Evolutionary conservation across 225 moss, liverwort and hornwort species (phyloP), one percentile per base, ranked within the genome.

Genomic region (Antitrichia curtipendula): DNA sequence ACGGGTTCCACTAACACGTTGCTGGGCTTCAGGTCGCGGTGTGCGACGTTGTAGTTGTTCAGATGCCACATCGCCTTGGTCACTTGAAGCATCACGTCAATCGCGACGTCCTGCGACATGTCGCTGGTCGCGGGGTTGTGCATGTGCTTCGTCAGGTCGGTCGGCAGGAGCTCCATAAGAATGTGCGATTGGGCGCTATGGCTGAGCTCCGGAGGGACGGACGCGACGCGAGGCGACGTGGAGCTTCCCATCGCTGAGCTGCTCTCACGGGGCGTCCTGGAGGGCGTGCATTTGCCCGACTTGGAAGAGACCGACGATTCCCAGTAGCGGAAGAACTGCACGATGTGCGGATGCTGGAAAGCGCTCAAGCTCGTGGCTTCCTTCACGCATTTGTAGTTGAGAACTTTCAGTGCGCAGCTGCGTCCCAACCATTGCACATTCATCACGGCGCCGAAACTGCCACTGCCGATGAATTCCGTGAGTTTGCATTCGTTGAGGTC

Each of bases 21-120:
- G 16, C 6, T 65, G 0, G 93, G 92, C 27, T 92, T 93, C 84
- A 93, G 31, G 31, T 91, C 93, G 0, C 93, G 62, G 41, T 93
- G 93, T 8, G 90, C 88, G 22, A 92, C 86, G 15, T 81, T 45
- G 20, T 7, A 62, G 61, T 13, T 47, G 84, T 93, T 87, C 90
- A 93, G 64, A 59, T 93, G 87, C 58, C 86, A 89, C 90, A 93
- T 91, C 29, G 92, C 93, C 81, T 89, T 92, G 13, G 81, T 87
- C 36, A 91, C 54, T 85, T 93, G 93, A 78, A 93, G 86, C 88
- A 93, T 93, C 49, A 53, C 87, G 34, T 93, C 92, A 27, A 93
- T 78, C 34, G 81, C 78, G 47, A 38, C 89, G 15, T 87, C 88
- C 31, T 76, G 50, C 52, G 52, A 3, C 50, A 75, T 22, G 75